A percentile compares a stretch with the other conserved stretches of the same genome.
Evolutionary conservation across 495 filamentous ascomycete genomes (phyloP).

Genomic region (Xylaria castorea): DNA sequence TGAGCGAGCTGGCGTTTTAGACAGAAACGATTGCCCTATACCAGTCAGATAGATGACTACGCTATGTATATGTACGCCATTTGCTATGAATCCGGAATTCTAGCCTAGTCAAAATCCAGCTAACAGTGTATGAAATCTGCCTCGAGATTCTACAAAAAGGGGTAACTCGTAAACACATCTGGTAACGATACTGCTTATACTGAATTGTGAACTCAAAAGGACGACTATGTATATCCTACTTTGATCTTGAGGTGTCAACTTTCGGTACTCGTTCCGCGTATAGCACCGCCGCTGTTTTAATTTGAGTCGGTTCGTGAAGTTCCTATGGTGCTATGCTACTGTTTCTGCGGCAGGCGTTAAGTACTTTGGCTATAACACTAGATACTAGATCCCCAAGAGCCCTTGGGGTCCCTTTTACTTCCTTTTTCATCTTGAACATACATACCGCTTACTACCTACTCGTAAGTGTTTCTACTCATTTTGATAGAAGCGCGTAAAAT

Average conservation of each 20-base stretch:
- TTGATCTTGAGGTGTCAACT: background rate
- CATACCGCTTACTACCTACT: too few relatives aligned
- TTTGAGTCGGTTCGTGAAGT: background rate
- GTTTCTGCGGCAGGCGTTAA: too few relatives aligned
- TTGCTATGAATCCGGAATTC: slow-evolving; percentile 6
- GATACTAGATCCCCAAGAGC: too few relatives aligned
- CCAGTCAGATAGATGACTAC: slow-evolving; percentile 4
- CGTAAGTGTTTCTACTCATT: too few relatives aligned
- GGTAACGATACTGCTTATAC: background rate
- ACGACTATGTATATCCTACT: background rate
- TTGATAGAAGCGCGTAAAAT: too few relatives aligned
- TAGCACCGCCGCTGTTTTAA: background rate
- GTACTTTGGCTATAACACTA: too few relatives aligned
- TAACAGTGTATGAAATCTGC: background rate
- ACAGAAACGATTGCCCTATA: background rate
- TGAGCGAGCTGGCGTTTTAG: slow-evolving; percentile 20
- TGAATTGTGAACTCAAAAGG: background rate
- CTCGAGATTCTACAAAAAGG: background rate
- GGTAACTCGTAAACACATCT: background rate
- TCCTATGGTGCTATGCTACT: background rate
- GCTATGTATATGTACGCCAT: slow-evolving; percentile 9
- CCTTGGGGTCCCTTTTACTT: too few relatives aligned
- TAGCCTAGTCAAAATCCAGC: background rate
- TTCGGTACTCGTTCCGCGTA: background rate
- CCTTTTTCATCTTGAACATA: too few relatives aligned